Evolutionary conservation across 2,329 filamentous ascomycete species (phyloP).

Genomic region (Nothophaeocryptopus gaeumannii): DNA sequence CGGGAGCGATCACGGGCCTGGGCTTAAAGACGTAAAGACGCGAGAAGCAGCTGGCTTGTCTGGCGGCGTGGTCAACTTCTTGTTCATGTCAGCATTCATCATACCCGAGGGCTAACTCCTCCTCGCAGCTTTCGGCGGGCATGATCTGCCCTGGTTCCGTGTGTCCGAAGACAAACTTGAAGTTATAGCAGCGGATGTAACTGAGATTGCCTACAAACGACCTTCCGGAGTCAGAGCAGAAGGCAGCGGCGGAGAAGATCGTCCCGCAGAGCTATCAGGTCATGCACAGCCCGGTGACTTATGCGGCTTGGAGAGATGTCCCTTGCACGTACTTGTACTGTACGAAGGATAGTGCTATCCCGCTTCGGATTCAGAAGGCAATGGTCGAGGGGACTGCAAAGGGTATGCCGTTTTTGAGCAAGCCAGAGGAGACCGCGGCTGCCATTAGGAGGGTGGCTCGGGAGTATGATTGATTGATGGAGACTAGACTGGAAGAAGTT

Average conservation of each 20-base stretch:
- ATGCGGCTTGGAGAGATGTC: constrained; percentile 41
- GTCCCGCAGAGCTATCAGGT: constrained; percentile 14
- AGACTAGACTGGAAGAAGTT: too few relatives aligned
- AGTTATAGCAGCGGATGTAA: constrained; percentile 6
- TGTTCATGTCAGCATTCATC: constrained; percentile 30
- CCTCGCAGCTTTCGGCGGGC: constrained; percentile 17
- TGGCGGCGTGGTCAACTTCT: constrained; percentile 27
- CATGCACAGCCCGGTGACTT: constrained; percentile 18
- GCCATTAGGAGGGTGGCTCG: constrained; percentile 21
- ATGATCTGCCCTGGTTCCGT: constrained; percentile 10
- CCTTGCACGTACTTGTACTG: constrained; percentile 44
- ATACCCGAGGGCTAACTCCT: constrained; percentile 21
- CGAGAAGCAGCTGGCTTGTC: constrained; percentile 13
- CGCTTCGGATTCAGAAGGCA: constrained; percentile 35
- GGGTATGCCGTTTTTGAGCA: constrained; percentile 26
- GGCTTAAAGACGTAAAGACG: constrained; percentile 4
- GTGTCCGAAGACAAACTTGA: constrained; percentile 14
- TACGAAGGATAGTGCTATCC: constrained; percentile 40
- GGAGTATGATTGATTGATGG: constrained; percentile 1
- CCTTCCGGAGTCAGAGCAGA: constrained; percentile 6
- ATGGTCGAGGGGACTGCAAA: constrained; percentile 33
- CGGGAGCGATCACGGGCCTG: constrained; percentile 24
- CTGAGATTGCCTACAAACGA: constrained; percentile 23
- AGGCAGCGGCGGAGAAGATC: constrained; percentile 8
- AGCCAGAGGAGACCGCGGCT: constrained; percentile 25